Conservation (phyloP, 2,329 filamentous ascomycete species). For the Diaporthe sp. region DNA sequence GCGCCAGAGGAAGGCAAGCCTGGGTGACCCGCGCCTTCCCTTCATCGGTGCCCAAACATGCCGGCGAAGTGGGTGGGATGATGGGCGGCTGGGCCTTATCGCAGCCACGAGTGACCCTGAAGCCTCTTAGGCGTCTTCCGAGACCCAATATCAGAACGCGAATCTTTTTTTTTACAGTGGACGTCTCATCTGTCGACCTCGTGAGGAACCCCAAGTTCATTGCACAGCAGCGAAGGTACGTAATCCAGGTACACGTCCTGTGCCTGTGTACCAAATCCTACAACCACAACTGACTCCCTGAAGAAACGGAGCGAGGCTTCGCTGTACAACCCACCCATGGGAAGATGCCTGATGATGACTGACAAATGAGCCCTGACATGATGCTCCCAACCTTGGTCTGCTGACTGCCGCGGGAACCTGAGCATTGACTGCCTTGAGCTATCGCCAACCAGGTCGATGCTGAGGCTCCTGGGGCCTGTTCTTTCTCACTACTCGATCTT, state of each 20-base stretch:
- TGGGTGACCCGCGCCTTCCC: background rate
- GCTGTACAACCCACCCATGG: background rate
- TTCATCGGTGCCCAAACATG: constrained; percentile 10
- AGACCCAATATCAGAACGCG: background rate
- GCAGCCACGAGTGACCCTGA: background rate
- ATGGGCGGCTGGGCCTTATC: background rate
- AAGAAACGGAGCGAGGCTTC: background rate
- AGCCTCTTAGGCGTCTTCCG: background rate
- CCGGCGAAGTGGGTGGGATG: too few species aligned
- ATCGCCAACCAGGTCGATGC: background rate
- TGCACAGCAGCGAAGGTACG: background rate
- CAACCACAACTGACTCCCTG: background rate
- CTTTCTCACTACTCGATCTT: background rate
- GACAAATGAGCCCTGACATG: background rate
- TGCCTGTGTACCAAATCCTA: background rate
- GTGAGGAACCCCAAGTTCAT: background rate
- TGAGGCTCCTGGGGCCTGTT: background rate
- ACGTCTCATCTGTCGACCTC: background rate
- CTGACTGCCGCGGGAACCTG: background rate
- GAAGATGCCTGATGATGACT: background rate
- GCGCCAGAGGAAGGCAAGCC: background rate
- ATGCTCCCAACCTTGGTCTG: background rate
- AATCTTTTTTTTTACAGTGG: too few species aligned
- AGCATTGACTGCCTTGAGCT: background rate
- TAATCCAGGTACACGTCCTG: background rate